Percentiles rank a stretch among this genome's conserved stretches.
Conservation (phyloP, 2,329 filamentous ascomycete species). For the Orbilia ellipsospora region DNA sequence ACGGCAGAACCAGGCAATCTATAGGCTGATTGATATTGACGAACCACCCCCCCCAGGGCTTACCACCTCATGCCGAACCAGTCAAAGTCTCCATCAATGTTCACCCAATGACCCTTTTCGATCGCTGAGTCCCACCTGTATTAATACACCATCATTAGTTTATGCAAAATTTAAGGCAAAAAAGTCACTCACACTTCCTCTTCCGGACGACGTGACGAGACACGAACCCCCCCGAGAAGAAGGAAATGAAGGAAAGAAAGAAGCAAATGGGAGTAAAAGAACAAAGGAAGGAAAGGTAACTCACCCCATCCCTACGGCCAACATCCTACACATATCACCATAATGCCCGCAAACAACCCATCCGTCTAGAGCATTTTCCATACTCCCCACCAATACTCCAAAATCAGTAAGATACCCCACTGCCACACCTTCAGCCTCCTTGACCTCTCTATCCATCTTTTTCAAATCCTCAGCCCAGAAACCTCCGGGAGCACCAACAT, state of each 20-base stretch:
- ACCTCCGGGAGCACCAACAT: conserved; percentile 40
- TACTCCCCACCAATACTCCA: conserved; percentile 30
- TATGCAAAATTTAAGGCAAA: neutral
- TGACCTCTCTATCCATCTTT: conserved; percentile 31
- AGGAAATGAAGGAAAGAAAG: neutral
- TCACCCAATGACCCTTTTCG: conserved; percentile 54
- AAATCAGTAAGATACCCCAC: conserved; percentile 44
- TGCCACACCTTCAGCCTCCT: conserved; percentile 36
- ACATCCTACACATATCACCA: conserved; percentile 52
- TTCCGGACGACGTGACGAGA: neutral
- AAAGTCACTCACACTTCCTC: conserved; percentile 15
- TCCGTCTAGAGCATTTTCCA: conserved; percentile 29
- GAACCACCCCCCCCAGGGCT: neutral
- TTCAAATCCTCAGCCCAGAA: conserved; percentile 47
- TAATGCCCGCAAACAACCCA: conserved; percentile 51
- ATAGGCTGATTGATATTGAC: conserved; percentile 15
- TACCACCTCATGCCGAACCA: conserved; percentile 55
- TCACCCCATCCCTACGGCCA: conserved; percentile 54
- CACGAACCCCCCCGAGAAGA: no score
- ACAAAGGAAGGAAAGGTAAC: conserved; percentile 3
- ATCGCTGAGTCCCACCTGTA: conserved; percentile 52
- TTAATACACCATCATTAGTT: conserved; percentile 5
- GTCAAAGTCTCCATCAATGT: conserved; percentile 54
- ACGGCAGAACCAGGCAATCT: neutral
- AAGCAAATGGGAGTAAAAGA: conserved; percentile 11